Conservation (phyloP, 1,284 basidiomycete genomes). For the Pseudozyma sp. region DNA sequence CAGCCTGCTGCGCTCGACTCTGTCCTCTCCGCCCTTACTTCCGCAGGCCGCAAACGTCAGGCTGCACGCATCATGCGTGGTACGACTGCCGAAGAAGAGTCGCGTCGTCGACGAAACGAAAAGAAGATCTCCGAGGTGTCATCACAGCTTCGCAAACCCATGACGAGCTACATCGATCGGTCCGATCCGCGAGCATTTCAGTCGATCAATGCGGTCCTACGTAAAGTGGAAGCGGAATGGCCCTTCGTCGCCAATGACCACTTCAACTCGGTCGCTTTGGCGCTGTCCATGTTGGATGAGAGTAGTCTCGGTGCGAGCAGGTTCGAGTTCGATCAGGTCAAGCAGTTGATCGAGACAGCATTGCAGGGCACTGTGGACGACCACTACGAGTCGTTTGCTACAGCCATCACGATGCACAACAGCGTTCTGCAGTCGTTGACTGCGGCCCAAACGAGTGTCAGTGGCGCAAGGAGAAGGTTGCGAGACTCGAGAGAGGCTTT, state of each 20-base stretch:
- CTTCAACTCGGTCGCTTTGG: constrained; percentile 64
- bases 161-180: constrained; percentile 51
- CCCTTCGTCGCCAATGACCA: constrained; percentile 63
- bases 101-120: constrained; percentile 47
- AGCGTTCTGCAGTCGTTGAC: constrained; percentile 58
- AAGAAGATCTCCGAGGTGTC: constrained; percentile 55
- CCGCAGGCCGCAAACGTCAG: constrained; percentile 62
- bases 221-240: constrained; percentile 67
- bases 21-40: constrained; percentile 59
- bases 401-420: constrained; percentile 67
- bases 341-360: constrained; percentile 57
- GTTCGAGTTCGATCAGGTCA: constrained; percentile 58
- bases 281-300: constrained; percentile 63
- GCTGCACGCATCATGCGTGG: constrained; percentile 64
- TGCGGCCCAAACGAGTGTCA: constrained; percentile 58
- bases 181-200: constrained; percentile 57
- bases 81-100: constrained; percentile 62
- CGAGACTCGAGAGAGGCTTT: constrained; percentile 65
- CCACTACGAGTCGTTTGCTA: constrained; percentile 68
- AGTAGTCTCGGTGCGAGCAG: constrained; percentile 60
- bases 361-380: constrained; percentile 68
- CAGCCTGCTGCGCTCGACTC: constrained; percentile 59
- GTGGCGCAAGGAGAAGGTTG: constrained; percentile 53
- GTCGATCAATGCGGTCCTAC: constrained; percentile 64
- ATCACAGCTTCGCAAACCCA: constrained; percentile 28